phyloP scores from a whole-genome alignment of 2,329 filamentous ascomycete species.

The Hyphodiscus sp. region DNA sequence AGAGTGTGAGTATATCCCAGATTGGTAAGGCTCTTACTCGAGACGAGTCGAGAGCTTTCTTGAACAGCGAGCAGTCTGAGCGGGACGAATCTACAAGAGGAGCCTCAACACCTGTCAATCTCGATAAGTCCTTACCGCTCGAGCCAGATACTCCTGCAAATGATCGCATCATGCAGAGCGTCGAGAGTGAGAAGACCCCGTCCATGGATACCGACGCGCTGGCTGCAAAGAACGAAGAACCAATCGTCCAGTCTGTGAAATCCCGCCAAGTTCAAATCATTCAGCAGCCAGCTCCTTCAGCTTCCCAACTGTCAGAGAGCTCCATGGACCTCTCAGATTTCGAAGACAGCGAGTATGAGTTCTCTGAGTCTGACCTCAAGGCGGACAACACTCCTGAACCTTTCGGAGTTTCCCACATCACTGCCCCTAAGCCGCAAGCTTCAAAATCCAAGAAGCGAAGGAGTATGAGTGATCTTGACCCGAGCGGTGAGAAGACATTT shows the following conservation, averaged over 20 bases:
- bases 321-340: not conserved
- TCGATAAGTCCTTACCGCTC: not conserved
- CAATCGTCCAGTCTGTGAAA: not conserved
- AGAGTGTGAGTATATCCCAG: conserved; percentile 3
- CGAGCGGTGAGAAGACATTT: conserved; percentile 9
- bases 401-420: not conserved
- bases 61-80: not conserved
- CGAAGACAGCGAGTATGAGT: not conserved
- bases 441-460: conserved; percentile 14
- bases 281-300: not conserved
- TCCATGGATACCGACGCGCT: not conserved
- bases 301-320: not conserved
- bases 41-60: not conserved
- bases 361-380: not conserved
- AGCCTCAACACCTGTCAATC: not conserved
- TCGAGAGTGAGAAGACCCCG: not conserved
- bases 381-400: not conserved
- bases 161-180: not conserved
- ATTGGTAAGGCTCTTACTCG: conserved; percentile 16
- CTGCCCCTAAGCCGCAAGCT: not conserved
- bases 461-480: conserved; percentile 15
- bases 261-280: not conserved
- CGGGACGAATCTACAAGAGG: not conserved
- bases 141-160: not conserved
- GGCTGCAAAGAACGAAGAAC: not conserved